Evolutionary conservation across 352 stramenopile genomes (phyloP).

Genomic region (Globisporangium middletonii): DNA sequence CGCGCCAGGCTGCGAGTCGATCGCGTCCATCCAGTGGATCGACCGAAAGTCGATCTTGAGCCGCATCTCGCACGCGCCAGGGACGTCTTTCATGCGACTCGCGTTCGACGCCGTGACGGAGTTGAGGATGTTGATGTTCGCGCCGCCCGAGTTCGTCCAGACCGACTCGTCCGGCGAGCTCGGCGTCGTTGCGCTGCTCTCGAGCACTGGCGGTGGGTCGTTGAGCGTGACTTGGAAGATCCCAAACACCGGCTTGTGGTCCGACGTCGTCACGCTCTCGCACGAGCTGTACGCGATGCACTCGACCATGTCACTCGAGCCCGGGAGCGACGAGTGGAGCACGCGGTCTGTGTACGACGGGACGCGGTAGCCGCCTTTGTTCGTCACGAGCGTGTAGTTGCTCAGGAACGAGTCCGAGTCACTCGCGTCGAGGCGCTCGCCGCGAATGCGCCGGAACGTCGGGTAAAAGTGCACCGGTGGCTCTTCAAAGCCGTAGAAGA

Average conservation of each 20-base stretch:
- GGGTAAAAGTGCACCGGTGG: constrained; percentile 65
- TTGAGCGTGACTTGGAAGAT: constrained; percentile 47
- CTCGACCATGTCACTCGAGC: constrained; percentile 36
- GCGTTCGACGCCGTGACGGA: constrained; percentile 14
- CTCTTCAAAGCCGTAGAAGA: constrained; percentile 81
- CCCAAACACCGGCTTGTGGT: constrained; percentile 80
- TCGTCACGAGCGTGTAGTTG: constrained; percentile 65
- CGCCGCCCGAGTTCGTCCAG: constrained; percentile 41
- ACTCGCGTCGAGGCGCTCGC: constrained; percentile 28
- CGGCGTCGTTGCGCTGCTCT: constrained; percentile 11
- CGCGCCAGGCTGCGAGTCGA: constrained; percentile 29
- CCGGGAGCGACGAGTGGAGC: constrained; percentile 71
- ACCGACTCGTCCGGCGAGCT: constrained; percentile 8
- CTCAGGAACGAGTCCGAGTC: constrained; percentile 27
- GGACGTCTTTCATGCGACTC: constrained; percentile 58
- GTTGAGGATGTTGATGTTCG: constrained; percentile 37
- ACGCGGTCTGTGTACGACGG: constrained; percentile 89
- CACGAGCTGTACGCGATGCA: constrained; percentile 77
- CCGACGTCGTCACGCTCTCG: constrained; percentile 62
- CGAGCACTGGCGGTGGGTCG: constrained; percentile 6
- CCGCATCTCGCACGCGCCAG: constrained; percentile 47
- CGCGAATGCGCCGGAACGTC: constrained; percentile 70
- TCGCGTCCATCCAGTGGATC: constrained; percentile 60
- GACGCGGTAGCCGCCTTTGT: constrained; percentile 58
- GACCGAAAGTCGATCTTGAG: constrained; percentile 66